Evolutionary conservation across 2,329 filamentous ascomycete species (phyloP), one percentile per base, ranked within the genome.

Genomic region (Colletotrichum theobromicola): DNA sequence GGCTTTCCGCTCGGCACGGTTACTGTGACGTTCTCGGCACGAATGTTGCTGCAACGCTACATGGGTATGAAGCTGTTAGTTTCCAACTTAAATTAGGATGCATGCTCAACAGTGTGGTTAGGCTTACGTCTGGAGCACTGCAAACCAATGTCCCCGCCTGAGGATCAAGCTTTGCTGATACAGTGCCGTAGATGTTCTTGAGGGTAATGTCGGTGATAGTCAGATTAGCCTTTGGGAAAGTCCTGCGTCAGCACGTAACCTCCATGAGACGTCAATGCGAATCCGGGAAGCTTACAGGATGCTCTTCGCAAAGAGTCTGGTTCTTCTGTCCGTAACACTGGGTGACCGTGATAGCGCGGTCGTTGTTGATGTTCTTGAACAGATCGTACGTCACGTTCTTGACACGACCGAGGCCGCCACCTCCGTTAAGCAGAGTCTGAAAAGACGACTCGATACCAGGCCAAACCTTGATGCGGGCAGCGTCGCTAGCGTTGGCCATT

Each of bases 381-480:
- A 84, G 86, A 67, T 92, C 88, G 81, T 91, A 93, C 10, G 91
- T 92, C 75, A 93, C 87, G 81, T 93, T 93, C 75, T 85, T 85
- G 34, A 93, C 90, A 42, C 83, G 82, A 32, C 90, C 77, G 7
- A 69, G 70, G 21, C 91, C 91, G n/a, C 90, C 90, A 32, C 91
- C 91, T n/a, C 90, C 90, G 81, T 91, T 89, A 0, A 92, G 85
- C 70, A 91, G 88, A 21, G 87, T 89, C 12, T 88, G 90, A 12
- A 92, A 82, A 0, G 86, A 88, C 2, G 89, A 86, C 3, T 77
- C 73, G 16, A 84, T 78, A 37, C 89, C 89, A 1, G 91, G 90
- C 91, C 91, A 93, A 77, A 91, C 92, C 82, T 94, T 94, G 84
- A 95, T 94, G 71, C 93, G 90, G 0, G 93, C 93, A 32, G 91